Percentiles rank a stretch among this genome's conserved stretches.
These are phyloP conservation scores for Camelina hispida DNA, from an alignment of 345 rosid species.

Conservation along the genomic window DNA sequence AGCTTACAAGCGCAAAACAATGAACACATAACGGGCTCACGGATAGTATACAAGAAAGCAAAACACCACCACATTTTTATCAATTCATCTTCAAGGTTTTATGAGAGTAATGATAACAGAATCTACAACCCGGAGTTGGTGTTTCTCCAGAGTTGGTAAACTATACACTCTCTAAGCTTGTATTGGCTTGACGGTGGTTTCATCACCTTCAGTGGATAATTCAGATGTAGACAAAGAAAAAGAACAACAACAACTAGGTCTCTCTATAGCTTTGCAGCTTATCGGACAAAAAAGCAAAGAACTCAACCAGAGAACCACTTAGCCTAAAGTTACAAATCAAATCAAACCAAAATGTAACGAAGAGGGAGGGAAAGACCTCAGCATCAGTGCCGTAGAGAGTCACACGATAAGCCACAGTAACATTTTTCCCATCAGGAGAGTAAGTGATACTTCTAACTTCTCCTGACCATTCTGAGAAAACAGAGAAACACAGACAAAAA, in stretches of 20 bases:
- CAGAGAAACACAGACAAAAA: conserved; percentile 7
- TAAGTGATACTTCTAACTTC: conserved; percentile 78
- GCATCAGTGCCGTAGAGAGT: conserved; percentile 87
- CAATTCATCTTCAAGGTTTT: not conserved
- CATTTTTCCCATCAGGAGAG: conserved; percentile 78
- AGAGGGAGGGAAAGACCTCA: conserved; percentile 57
- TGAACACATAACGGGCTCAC: not conserved
- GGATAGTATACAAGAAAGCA: not conserved
- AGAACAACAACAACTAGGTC: conserved; percentile 1
- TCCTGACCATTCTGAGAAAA: conserved; percentile 82
- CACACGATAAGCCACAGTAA: conserved; percentile 81
- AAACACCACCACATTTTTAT: not conserved
- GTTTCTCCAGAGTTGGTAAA: not conserved
- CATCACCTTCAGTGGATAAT: not conserved
- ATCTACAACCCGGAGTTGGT: not conserved
- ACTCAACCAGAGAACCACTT: conserved; percentile 10
- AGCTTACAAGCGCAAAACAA: conserved; percentile 2
- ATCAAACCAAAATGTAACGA: conserved; percentile 1
- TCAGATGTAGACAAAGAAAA: conserved; percentile 16
- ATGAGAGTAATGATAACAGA: not conserved
- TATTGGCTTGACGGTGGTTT: not conserved
- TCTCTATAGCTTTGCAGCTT: conserved; percentile 10
- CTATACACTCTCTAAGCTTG: not conserved
- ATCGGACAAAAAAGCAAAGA: conserved; percentile 4
- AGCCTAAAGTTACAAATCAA: conserved; percentile 10